Conservation (phyloP, 306 rosid species). For the Notholithocarpus densiflorus region DNA sequence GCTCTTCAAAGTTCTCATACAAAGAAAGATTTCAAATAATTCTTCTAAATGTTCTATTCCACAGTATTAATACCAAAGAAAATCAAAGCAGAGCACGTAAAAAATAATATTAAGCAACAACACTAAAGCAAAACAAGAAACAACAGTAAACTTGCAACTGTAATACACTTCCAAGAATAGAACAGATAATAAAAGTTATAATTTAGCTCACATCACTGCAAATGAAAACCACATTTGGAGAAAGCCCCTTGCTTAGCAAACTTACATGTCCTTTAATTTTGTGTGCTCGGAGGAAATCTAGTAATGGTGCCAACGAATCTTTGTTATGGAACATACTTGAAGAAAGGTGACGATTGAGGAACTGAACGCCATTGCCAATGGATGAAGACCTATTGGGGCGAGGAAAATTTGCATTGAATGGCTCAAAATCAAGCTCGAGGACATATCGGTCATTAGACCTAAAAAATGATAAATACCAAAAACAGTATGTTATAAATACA, state of each 20-base stretch:
- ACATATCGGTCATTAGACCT: slow-evolving; percentile 45
- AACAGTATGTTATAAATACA: neutral
- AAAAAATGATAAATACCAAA: neutral
- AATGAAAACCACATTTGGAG: neutral
- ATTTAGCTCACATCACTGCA: neutral
- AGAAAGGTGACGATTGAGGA: slow-evolving; percentile 95
- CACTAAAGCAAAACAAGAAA: neutral
- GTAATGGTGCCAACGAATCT: slow-evolving; percentile 76
- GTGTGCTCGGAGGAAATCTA: slow-evolving; percentile 85
- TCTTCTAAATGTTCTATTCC: neutral
- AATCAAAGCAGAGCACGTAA: neutral
- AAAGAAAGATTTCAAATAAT: neutral
- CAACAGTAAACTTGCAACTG: neutral
- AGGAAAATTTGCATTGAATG: slow-evolving; percentile 85
- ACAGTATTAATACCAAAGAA: neutral
- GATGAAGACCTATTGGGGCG: slow-evolving; percentile 84
- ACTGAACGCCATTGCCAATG: slow-evolving; percentile 96
- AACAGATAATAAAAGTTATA: neutral
- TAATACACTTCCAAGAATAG: neutral
- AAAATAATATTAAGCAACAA: neutral
- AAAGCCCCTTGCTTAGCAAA: slow-evolving; percentile 9
- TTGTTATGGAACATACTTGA: slow-evolving; percentile 79
- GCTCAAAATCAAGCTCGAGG: slow-evolving; percentile 91
- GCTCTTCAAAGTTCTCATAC: neutral
- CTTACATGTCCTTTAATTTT: slow-evolving; percentile 76